These are phyloP conservation scores for Arthonia radiata DNA, from an alignment of 495 filamentous ascomycete genomes.

Conservation along the genomic window DNA sequence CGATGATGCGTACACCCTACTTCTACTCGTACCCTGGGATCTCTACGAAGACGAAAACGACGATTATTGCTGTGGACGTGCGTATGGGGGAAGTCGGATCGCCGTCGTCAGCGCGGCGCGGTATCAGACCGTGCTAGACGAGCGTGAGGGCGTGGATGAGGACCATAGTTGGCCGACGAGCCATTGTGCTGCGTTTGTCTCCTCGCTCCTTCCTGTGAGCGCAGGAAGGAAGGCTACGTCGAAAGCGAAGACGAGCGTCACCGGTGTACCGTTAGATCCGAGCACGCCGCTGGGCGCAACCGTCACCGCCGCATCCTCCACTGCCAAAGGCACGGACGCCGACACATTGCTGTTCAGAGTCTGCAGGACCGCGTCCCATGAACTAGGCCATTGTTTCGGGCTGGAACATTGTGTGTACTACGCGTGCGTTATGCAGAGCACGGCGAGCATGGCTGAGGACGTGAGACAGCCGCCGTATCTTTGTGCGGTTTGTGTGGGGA, in stretches of 20 bases:
- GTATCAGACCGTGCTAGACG: conserved; percentile 31
- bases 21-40: conserved; percentile 34
- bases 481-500: conserved; percentile 22
- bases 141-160: conserved; percentile 17
- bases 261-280: neutral
- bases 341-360: conserved; percentile 6
- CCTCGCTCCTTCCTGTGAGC: too few species aligned
- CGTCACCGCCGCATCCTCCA: neutral
- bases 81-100: conserved; percentile 37
- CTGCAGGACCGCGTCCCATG: conserved; percentile 32
- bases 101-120: conserved; percentile 32
- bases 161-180: conserved; percentile 37
- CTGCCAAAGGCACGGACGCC: conserved; percentile 1
- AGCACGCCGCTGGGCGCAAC: neutral
- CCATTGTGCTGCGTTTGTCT: conserved; percentile 30
- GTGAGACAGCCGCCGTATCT: conserved; percentile 39
- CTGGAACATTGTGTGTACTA: conserved; percentile 44
- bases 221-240: conserved; percentile 9
- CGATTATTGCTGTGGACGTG: conserved; percentile 39
- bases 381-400: conserved; percentile 41
- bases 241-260: neutral
- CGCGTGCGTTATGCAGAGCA: conserved; percentile 45
- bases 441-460: conserved; percentile 33
- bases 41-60: conserved; percentile 43
- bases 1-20: conserved; percentile 31